Percentiles rank a stretch among this genome's conserved stretches.
phyloP scores from a whole-genome alignment of 345 rosid genomes.

The Lepidium africanum region DNA sequence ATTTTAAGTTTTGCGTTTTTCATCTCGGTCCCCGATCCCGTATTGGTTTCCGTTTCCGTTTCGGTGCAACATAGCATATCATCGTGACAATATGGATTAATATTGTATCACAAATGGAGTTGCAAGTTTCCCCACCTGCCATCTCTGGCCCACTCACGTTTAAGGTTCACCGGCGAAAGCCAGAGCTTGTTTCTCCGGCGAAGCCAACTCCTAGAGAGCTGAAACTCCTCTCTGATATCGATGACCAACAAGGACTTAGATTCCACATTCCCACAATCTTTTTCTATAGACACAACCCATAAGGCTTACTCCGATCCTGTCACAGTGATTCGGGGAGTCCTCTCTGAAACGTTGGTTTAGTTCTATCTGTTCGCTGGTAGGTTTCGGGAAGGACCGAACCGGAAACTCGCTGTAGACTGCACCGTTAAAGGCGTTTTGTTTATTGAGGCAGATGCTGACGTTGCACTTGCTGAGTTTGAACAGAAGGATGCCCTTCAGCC shows the following conservation, averaged over 20 bases:
- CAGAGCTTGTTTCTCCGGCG: slow-evolving; percentile 40
- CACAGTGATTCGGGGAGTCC: slow-evolving; percentile 18
- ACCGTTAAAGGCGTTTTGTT: slow-evolving; percentile 34
- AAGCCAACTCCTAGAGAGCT: slow-evolving; percentile 39
- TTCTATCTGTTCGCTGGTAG: slow-evolving; percentile 32
- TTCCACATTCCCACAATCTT: slow-evolving; percentile 32
- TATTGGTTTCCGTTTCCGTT: too few species aligned
- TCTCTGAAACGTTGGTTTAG: slow-evolving; percentile 19
- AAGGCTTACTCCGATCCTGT: slow-evolving; percentile 18
- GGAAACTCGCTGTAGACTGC: slow-evolving; percentile 31
- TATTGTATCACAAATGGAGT: not conserved
- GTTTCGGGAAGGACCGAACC: slow-evolving; percentile 26
- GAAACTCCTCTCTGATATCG: slow-evolving; percentile 49
- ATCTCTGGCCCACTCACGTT: slow-evolving; percentile 22
- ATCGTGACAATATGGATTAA: not conserved
- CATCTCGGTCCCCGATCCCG: too few species aligned
- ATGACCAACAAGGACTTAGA: slow-evolving; percentile 46
- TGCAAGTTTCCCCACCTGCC: not conserved
- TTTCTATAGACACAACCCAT: slow-evolving; percentile 28
- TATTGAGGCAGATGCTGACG: slow-evolving; percentile 35
- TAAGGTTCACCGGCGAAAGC: slow-evolving; percentile 24
- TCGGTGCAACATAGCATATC: too few species aligned
- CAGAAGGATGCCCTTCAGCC: slow-evolving; percentile 22
- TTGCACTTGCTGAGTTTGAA: slow-evolving; percentile 23
- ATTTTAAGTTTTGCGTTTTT: too few species aligned